Evolutionary conservation across 345 rosid genomes (phyloP).

Genomic region (Heritiera littoralis): DNA sequence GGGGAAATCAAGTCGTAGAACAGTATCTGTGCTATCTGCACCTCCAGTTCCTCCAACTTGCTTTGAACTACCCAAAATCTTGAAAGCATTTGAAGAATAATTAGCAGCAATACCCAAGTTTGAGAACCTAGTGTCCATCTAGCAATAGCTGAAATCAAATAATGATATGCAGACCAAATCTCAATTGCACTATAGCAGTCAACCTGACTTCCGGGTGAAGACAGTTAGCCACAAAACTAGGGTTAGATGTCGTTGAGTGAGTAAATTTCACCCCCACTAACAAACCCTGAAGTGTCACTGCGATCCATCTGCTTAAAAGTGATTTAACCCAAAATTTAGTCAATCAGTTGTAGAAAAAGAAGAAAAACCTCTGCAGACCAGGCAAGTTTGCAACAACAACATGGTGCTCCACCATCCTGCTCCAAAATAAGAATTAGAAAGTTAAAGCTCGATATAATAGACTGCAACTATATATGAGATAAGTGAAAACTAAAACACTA

Average conservation of each 20-base stretch:
- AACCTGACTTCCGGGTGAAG: slow-evolving; percentile 60
- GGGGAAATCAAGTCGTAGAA: slow-evolving; percentile 69
- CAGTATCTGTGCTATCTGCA: slow-evolving; percentile 52
- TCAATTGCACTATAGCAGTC: slow-evolving; percentile 39
- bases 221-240: slow-evolving; percentile 58
- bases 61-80: slow-evolving; percentile 48
- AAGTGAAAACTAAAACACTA: neutral
- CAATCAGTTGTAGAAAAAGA: slow-evolving; percentile 32
- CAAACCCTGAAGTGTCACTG: slow-evolving; percentile 90
- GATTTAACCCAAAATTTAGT: slow-evolving; percentile 32
- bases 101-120: slow-evolving; percentile 47
- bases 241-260: slow-evolving; percentile 45
- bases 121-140: slow-evolving; percentile 61
- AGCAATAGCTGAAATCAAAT: slow-evolving; percentile 30
- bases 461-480: neutral
- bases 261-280: slow-evolving; percentile 76
- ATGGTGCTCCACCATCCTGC: slow-evolving; percentile 51
- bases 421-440: slow-evolving; percentile 24
- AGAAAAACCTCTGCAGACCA: slow-evolving; percentile 21
- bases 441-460: neutral
- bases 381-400: slow-evolving; percentile 29
- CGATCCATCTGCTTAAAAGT: slow-evolving; percentile 56
- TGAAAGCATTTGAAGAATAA: slow-evolving; percentile 53
- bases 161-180: slow-evolving; percentile 48
- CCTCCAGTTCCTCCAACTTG: slow-evolving; percentile 41